Evolutionary conservation across 768 basidiomycete genomes (phyloP).

Genomic region (Terana coerulea): DNA sequence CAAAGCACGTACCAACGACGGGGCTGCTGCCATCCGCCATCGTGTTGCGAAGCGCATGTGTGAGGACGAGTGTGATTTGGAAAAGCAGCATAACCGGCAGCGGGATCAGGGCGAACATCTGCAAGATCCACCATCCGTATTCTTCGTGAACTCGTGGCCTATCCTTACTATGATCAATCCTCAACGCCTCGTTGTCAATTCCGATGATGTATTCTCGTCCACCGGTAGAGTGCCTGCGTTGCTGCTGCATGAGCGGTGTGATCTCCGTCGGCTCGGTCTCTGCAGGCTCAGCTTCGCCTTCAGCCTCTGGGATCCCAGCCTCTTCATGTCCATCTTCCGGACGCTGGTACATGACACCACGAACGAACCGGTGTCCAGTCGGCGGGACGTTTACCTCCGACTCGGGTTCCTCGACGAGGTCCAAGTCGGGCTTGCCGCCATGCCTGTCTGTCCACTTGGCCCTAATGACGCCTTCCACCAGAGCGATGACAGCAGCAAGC

Average conservation of each 20-base stretch:
- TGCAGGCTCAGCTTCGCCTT: conserved; percentile 15
- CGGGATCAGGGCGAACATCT: conserved; percentile 52
- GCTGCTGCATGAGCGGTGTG: conserved; percentile 49
- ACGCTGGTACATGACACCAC: conserved; percentile 21
- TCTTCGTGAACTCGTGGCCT: conserved; percentile 19
- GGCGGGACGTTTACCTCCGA: conserved; percentile 11
- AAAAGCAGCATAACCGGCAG: conserved; percentile 48
- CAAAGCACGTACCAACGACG: conserved; percentile 38
- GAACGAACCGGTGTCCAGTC: conserved; percentile 16
- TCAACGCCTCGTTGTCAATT: conserved; percentile 7
- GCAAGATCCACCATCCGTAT: conserved; percentile 54
- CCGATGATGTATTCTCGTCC: conserved; percentile 20
- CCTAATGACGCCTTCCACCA: conserved; percentile 32
- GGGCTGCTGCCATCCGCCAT: conserved; percentile 59
- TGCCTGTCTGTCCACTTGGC: conserved; percentile 16
- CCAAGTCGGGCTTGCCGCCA: conserved; percentile 12
- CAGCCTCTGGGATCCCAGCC: conserved; percentile 14
- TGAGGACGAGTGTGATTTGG: conserved; percentile 45
- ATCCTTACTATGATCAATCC: conserved; percentile 8
- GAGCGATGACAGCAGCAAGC: conserved; percentile 36
- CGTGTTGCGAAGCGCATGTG: conserved; percentile 52
- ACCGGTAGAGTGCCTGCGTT: conserved; percentile 15
- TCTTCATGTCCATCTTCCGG: conserved; percentile 14
- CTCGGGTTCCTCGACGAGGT: conserved; percentile 13
- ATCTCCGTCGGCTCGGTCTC: conserved; percentile 48